phyloP scores from a whole-genome alignment of 2,329 filamentous ascomycete species.

The Colletotrichum noveboracense region DNA sequence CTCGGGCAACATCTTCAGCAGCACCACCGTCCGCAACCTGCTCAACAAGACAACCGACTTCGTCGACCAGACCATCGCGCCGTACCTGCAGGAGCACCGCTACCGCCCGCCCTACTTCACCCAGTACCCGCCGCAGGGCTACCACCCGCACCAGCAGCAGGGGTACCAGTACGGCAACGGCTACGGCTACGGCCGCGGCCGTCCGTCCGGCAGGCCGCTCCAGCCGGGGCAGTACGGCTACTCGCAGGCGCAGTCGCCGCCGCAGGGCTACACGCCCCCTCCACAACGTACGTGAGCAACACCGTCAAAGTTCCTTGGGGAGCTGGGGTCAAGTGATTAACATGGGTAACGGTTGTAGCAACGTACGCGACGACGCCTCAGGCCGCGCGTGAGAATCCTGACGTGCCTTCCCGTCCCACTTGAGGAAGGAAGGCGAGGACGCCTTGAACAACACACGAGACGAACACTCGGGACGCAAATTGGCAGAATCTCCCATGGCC shows the following conservation, averaged over 20 bases:
- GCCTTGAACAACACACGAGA: background rate
- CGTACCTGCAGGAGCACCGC: slow-evolving; percentile 20
- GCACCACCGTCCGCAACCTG: slow-evolving; percentile 38
- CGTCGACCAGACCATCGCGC: slow-evolving; percentile 34
- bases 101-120: slow-evolving; percentile 14
- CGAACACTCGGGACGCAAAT: background rate
- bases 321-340: background rate
- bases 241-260: background rate
- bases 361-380: background rate
- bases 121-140: background rate
- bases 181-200: background rate
- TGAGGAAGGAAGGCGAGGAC: background rate
- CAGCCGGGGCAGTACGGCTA: background rate
- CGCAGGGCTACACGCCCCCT: background rate
- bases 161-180: background rate
- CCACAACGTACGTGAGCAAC: slow-evolving; percentile 3
- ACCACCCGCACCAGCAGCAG: background rate
- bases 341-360: background rate
- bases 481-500: background rate
- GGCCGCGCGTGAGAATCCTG: background rate
- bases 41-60: slow-evolving; percentile 38
- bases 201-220: background rate
- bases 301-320: background rate
- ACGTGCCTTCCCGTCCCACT: background rate
- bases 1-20: slow-evolving; percentile 32